Evolutionary conservation across 768 basidiomycete genomes (phyloP), one percentile per base, ranked within the genome.

Genomic region (Trametes cinnabarina): DNA sequence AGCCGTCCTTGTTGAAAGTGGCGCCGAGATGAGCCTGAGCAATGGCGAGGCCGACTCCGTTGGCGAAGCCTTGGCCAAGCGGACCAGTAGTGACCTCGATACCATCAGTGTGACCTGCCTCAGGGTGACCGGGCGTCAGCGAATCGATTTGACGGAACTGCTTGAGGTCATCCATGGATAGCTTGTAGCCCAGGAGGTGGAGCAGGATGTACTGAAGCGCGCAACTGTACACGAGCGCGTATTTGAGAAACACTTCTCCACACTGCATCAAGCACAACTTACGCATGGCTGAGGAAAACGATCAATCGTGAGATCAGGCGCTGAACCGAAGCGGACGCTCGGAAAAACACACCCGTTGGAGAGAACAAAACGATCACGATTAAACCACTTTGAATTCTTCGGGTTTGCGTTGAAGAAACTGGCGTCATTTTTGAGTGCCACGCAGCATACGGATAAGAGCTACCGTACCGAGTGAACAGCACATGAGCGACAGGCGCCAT

Each of bases 1-100:
- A 94, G 14, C 82, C 83, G 39, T 90, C 85, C 72, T 87, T 91
- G 82, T 97, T 97, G 79, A 84, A 97, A 43, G 85, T 77, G n/a
- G 93, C 93, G 44, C 79, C 91, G 57, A 96, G 77, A 72, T 98
- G 94, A 32, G 90, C 89, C 74, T 95, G 90, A 20, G 91, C 94
- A 56, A 96, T 93, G 51, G 94, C 95, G 56, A 98, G 76, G 69
- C 95, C 95, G 65, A 98, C 93, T 60, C 85, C 93, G 69, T 94
- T 96, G 62, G 89, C 85, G 71, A 98, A 90, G 63, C 94, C 92
- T 75, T 98, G 95, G 42, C 95, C 95, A 30, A 98, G 86, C 61
- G 95, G 95, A 53, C 95, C 95, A 55, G 95, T 98, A 62, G 95
- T 98, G 58, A 98, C 93, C 76, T 92, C 90, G 47, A 92, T 80